Base-by-base conservation (phyloP, 495 filamentous ascomycete species). In the Xylaria intraflava region DNA sequence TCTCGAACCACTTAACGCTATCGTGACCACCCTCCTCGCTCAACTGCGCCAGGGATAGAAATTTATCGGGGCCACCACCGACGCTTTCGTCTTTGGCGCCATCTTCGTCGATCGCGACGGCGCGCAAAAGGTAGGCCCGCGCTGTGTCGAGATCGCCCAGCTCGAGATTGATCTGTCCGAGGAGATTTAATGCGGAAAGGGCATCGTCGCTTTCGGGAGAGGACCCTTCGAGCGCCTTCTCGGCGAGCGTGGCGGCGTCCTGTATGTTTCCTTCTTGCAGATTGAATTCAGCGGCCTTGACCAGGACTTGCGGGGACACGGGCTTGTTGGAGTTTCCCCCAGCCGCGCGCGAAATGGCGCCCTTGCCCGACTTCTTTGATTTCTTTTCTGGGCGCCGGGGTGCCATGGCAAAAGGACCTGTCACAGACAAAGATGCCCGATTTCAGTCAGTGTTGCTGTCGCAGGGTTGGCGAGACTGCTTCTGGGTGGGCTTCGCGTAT, bases 31-130 rank as follows among this genome's bases (percentile, higher is more conserved):
- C 93, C 48, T 88, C 79, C 47, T 93, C 88, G 66, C 84, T 87
- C 64, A 99, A 77, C 69, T 99, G 94, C 40, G 94, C 93, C 23
- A 97, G 76, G 84, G 90, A 96, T 1, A 99, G 72, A 65, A 97
- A 97, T 68, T 96, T 97, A 62, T 96, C 93, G 0, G 90, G 82
- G 0, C 91, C 94, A 7, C 88, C 89, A 16, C 88, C 89, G 14
- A 71, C 36, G 12, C 73, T 72, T 39, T 81, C 77, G 40, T 82
- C 72, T 3, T 76, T 72, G 48, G 82, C 76, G 3, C 92, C 92
- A 48, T 85, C 79, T 6, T 83, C 80, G 65, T 97, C 94, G 10
- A 88, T 68, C 7, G 78, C 68, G 26, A 84, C 85, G 0, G 93
- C 90, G 8, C 72, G 69, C 22, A 80, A 59, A 62, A 95, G 95